Conservation (phyloP, 2,329 filamentous ascomycete species). For the Septoria linicola region DNA sequence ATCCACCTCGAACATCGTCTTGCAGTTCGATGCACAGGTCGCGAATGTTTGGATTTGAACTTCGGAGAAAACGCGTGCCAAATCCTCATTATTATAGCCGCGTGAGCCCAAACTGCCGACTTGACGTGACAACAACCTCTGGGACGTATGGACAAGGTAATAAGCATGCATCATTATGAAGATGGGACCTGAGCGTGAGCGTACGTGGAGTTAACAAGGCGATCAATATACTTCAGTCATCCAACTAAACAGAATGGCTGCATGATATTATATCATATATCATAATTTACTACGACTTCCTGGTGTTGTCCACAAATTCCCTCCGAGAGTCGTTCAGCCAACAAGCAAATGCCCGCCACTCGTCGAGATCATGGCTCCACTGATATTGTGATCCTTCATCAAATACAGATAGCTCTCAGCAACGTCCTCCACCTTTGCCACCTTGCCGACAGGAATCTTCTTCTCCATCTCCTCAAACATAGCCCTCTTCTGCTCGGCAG, state of each 20-base stretch:
- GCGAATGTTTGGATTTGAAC: neutral
- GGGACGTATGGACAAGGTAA: too few relatives aligned
- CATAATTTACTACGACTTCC: neutral
- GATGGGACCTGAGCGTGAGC: too few relatives aligned
- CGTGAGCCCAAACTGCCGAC: too few relatives aligned
- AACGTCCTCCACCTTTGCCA: slow-evolving; percentile 45
- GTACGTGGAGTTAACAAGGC: too few relatives aligned
- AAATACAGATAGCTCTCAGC: slow-evolving; percentile 51
- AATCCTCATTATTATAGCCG: neutral
- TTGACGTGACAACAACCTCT: neutral
- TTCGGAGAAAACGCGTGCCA: neutral
- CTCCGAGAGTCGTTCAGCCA: slow-evolving; percentile 2
- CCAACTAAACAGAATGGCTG: too few relatives aligned
- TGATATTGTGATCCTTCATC: slow-evolving; percentile 49
- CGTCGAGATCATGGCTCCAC: slow-evolving; percentile 46
- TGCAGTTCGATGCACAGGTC: neutral
- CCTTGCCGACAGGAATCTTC: slow-evolving; percentile 38
- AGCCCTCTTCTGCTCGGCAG: slow-evolving; percentile 30
- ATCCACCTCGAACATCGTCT: neutral
- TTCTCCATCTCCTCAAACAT: slow-evolving; percentile 31
- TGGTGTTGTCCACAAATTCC: neutral
- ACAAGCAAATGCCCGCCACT: slow-evolving; percentile 32
- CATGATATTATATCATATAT: too few relatives aligned
- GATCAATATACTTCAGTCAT: too few relatives aligned
- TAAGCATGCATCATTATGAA: too few relatives aligned